A percentile compares a stretch with the other conserved stretches of the same genome.
phyloP scores from a whole-genome alignment of 805 yeast genomes.

The Yarrowia sp. region DNA sequence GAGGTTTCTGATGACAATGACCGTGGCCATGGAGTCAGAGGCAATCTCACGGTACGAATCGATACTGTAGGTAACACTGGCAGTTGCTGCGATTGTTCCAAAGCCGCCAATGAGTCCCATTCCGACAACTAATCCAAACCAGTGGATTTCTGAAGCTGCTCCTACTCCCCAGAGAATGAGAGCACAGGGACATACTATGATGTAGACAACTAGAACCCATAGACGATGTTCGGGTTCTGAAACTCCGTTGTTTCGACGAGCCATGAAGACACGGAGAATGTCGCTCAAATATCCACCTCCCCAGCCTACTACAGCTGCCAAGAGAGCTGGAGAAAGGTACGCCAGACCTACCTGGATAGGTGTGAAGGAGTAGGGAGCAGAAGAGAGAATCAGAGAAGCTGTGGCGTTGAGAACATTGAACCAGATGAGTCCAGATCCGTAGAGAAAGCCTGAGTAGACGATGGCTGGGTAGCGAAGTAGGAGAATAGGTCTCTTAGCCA shows the following conservation, averaged over 20 bases:
- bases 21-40: constrained; percentile 57
- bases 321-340: constrained; percentile 10
- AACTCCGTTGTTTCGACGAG: constrained; percentile 52
- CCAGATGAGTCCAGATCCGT: constrained; percentile 33
- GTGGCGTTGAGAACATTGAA: constrained; percentile 38
- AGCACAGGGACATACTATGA: constrained; percentile 56
- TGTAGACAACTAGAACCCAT: constrained; percentile 55
- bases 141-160: constrained; percentile 56
- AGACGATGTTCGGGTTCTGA: constrained; percentile 61
- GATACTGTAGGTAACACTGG: constrained; percentile 55
- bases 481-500: not conserved
- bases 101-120: constrained; percentile 57
- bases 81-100: constrained; percentile 55
- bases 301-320: constrained; percentile 2
- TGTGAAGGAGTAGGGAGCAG: constrained; percentile 7
- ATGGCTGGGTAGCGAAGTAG: constrained; percentile 24
- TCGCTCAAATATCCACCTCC: constrained; percentile 27
- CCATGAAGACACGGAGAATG: constrained; percentile 14
- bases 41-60: constrained; percentile 57
- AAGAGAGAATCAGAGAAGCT: constrained; percentile 18
- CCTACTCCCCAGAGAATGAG: constrained; percentile 63
- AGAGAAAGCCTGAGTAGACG: constrained; percentile 19
- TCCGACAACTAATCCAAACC: constrained; percentile 58
- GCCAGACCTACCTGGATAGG: constrained; percentile 27
- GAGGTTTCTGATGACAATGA: constrained; percentile 57